Conservation (phyloP, 1,284 basidiomycete genomes). For the Ganoderma multipileum region DNA sequence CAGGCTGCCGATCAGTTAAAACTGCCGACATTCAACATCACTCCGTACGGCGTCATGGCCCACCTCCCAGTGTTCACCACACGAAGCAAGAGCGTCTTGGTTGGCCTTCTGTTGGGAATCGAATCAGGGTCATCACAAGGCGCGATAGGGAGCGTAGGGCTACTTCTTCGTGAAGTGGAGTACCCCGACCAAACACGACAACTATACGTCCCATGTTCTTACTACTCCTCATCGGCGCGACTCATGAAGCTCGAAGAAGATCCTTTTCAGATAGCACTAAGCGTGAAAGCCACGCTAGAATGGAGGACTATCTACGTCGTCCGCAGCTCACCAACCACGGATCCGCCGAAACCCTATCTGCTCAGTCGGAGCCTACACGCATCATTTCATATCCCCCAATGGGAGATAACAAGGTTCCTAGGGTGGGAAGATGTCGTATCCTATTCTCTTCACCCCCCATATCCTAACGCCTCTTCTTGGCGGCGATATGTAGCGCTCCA, state of each 20-base stretch:
- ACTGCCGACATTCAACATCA: background rate
- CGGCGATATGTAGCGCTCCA: no score
- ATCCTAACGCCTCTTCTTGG: no score
- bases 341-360: background rate
- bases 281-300: background rate
- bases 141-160: background rate
- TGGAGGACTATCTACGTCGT: background rate
- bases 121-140: no score
- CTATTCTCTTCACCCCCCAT: no score
- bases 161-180: background rate
- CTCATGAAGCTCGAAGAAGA: background rate
- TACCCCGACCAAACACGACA: background rate
- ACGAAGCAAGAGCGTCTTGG: background rate
- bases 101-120: background rate
- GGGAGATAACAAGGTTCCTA: background rate
- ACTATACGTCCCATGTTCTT: background rate
- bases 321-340: background rate
- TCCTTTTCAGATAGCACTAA: background rate
- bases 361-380: background rate
- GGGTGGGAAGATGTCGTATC: no score
- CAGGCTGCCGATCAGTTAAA: background rate
- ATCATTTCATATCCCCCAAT: background rate
- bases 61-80: background rate
- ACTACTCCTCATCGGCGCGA: background rate
- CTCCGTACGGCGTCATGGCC: background rate